Evolutionary conservation across 805 yeast species (phyloP).

Genomic region (Debaryomyces maramus): DNA sequence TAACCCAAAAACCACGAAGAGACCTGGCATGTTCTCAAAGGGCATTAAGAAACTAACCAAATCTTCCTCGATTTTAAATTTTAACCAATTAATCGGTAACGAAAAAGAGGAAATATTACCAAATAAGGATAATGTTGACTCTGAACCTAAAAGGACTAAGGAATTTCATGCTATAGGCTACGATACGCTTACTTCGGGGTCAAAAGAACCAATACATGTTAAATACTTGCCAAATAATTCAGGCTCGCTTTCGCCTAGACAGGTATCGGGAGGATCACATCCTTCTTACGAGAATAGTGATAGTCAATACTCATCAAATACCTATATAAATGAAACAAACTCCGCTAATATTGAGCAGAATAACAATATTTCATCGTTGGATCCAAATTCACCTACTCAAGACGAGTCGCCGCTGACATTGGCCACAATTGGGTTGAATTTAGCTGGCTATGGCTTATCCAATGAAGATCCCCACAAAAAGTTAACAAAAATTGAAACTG

Average conservation of each 20-base stretch:
- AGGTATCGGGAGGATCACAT: constrained; percentile 1
- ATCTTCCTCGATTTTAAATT: constrained; percentile 27
- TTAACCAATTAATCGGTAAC: constrained; percentile 8
- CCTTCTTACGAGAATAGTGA: neutral
- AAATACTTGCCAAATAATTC: constrained; percentile 24
- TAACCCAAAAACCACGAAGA: constrained; percentile 3
- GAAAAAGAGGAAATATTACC: constrained; percentile 4
- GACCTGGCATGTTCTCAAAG: constrained; percentile 23
- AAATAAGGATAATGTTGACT: constrained; percentile 1
- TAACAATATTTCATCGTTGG: constrained; percentile 16
- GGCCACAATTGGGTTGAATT: constrained; percentile 25
- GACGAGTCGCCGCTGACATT: too few species aligned
- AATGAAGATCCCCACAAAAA: constrained; percentile 21
- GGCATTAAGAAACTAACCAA: constrained; percentile 30
- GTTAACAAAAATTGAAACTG: neutral
- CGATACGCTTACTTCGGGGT: constrained; percentile 22
- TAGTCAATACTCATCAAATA: neutral
- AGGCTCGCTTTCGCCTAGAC: neutral
- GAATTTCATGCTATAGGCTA: constrained; percentile 39
- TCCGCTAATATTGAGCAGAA: too few species aligned
- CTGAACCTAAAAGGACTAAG: constrained; percentile 1
- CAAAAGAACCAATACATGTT: constrained; percentile 33
- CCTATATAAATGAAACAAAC: neutral
- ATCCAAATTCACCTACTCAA: constrained; percentile 10
- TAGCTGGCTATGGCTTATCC: constrained; percentile 31